Conservation (phyloP, 108 stramenopile species). For the Nannochloropsis oceanica region DNA sequence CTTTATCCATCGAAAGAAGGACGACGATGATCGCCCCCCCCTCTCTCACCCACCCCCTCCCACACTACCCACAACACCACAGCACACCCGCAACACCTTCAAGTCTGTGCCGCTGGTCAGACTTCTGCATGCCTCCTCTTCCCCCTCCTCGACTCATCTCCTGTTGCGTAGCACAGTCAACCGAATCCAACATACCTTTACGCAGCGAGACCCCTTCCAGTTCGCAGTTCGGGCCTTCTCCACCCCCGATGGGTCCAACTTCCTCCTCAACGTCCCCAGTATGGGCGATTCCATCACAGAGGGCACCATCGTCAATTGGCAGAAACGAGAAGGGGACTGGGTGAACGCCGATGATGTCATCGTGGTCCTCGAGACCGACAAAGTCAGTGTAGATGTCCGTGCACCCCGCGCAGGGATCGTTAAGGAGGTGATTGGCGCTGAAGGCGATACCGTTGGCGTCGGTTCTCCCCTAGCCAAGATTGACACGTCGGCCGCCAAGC, state of each 20-base stretch:
- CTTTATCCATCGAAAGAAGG: too few relatives aligned
- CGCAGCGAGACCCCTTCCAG: too few relatives aligned
- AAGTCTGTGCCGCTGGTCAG: neutral
- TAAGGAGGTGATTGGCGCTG: constrained; percentile 69
- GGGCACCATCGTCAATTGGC: constrained; percentile 83
- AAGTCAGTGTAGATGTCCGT: constrained; percentile 58
- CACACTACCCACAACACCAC: too few relatives aligned
- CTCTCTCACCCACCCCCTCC: too few relatives aligned
- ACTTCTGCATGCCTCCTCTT: neutral
- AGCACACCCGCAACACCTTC: neutral
- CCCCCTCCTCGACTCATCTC: too few relatives aligned
- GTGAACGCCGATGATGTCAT: constrained; percentile 42
- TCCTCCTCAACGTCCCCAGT: constrained; percentile 22
- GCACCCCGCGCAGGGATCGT: constrained; percentile 65
- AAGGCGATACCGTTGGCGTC: constrained; percentile 89
- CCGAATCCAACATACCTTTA: too few relatives aligned
- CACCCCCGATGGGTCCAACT: neutral
- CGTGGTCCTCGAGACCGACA: constrained; percentile 81
- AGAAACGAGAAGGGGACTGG: constrained; percentile 33
- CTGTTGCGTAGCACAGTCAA: too few relatives aligned
- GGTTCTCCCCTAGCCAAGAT: constrained; percentile 70
- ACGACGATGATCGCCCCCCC: too few relatives aligned
- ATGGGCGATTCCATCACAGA: constrained; percentile 89
- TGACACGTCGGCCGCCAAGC: constrained; percentile 59
- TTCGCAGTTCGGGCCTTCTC: neutral